A percentile compares a stretch with the other conserved stretches of the same genome.
Evolutionary conservation across 257 asterid species (phyloP).

Genomic region (Eustoma russellianum): DNA sequence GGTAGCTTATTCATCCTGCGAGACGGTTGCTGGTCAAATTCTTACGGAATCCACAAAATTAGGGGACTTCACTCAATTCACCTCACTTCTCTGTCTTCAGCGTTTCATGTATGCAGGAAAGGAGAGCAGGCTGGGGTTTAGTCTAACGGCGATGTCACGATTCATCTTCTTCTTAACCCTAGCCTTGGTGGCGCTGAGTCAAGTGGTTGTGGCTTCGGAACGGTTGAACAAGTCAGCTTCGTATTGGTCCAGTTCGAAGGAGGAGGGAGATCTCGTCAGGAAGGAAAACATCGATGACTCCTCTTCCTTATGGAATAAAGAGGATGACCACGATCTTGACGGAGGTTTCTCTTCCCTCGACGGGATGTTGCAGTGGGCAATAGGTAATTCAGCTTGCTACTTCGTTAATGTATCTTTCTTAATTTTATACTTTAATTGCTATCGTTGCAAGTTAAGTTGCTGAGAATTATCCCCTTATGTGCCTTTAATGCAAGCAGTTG

Average conservation of each 20-base stretch:
- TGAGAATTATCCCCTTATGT: not conserved
- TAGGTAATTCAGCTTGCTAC: conserved; percentile 31
- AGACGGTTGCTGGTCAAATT: too few relatives aligned
- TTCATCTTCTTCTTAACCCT: conserved; percentile 10
- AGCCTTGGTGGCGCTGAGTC: not conserved
- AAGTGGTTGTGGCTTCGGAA: conserved; percentile 10
- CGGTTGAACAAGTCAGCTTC: conserved; percentile 34
- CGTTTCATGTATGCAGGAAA: too few relatives aligned
- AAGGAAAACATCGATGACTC: conserved; percentile 16
- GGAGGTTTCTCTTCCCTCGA: conserved; percentile 91
- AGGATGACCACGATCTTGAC: conserved; percentile 36
- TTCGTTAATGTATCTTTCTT: too few relatives aligned
- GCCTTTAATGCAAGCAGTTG: too few relatives aligned
- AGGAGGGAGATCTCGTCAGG: conserved; percentile 38
- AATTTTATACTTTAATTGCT: too few relatives aligned
- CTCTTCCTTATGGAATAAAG: conserved; percentile 12
- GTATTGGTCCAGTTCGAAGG: conserved; percentile 41
- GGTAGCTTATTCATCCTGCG: too few relatives aligned
- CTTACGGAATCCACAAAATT: too few relatives aligned
- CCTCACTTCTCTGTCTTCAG: too few relatives aligned
- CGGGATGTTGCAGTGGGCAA: conserved; percentile 88
- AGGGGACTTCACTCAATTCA: too few relatives aligned
- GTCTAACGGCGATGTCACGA: conserved; percentile 5
- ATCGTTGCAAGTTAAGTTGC: too few relatives aligned
- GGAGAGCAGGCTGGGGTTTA: too few relatives aligned